Conservation (phyloP, 2,329 filamentous ascomycete species). For the Metarhizium anisopliae region DNA sequence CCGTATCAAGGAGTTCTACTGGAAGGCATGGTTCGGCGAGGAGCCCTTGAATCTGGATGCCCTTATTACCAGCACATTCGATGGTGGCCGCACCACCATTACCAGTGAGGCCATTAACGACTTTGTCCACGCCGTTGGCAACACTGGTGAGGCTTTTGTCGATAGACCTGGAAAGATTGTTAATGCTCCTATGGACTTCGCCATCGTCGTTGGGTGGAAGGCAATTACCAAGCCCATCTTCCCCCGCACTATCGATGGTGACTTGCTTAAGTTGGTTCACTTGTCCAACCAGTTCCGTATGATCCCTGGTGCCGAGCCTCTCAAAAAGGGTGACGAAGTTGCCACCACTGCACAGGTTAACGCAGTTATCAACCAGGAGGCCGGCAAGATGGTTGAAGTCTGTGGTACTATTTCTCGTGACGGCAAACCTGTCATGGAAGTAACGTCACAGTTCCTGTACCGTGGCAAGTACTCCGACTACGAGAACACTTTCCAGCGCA, state of each 20-base stretch:
- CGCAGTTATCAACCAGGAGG: slow-evolving; percentile 94
- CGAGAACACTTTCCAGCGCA: slow-evolving; percentile 98
- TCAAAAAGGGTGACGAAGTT: slow-evolving; percentile 91
- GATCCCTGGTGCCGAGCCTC: slow-evolving; percentile 86
- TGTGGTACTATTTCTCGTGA: slow-evolving; percentile 89
- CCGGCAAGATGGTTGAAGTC: slow-evolving; percentile 99
- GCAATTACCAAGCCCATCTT: slow-evolving; percentile 99
- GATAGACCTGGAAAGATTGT: slow-evolving; percentile 91
- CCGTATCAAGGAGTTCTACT: slow-evolving; percentile 99
- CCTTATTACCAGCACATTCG: slow-evolving; percentile 77
- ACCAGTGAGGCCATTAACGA: slow-evolving; percentile 92
- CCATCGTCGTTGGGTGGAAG: slow-evolving; percentile 97
- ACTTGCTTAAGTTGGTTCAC: slow-evolving; percentile 91
- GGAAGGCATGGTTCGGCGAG: slow-evolving; percentile 91
- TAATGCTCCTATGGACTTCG: slow-evolving; percentile 96
- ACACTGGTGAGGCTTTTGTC: slow-evolving; percentile 94
- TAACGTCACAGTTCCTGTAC: slow-evolving; percentile 97
- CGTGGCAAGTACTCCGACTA: slow-evolving; percentile 86
- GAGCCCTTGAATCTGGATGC: slow-evolving; percentile 77
- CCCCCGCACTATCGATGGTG: slow-evolving; percentile 90
- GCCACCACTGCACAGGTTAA: slow-evolving; percentile 94
- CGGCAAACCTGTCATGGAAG: slow-evolving; percentile 86
- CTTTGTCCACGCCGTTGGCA: slow-evolving; percentile 97
- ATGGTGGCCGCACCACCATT: slow-evolving; percentile 79
- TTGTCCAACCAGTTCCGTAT: slow-evolving; percentile 97